Evolutionary conservation across 2,329 filamentous ascomycete genomes (phyloP), one percentile per base, ranked within the genome.

Genomic region (Rhytidhysteron rufulum): DNA sequence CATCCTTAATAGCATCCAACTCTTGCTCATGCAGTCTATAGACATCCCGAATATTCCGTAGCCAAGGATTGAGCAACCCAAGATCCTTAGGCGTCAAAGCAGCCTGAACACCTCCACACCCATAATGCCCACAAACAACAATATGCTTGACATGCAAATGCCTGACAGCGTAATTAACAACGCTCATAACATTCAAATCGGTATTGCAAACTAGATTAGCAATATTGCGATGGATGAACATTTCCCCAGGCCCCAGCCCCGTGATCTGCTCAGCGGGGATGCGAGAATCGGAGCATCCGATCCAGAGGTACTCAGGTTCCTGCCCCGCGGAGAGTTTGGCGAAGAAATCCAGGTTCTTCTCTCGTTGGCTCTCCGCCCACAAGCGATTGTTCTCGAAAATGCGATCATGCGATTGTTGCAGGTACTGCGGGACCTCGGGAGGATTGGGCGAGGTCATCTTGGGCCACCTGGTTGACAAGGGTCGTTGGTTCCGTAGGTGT

Each of bases 11-110:
- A 7, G 25, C 45, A 38, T 86, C 82, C 16, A 88, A 75, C 71
- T 88, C 83, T 39, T 68, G 66, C 71, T 86, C 82, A 64, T 87
- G 77, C 51, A 86, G 71, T 9, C 83, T 74, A 67, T 87, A 86
- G 42, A 87, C 82, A 62, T 87, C 83, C 43, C 83, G 78, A 57
- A 87, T 86, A 68, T 86, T 85, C 37, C 82, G 74, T 48, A 87
- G 74, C 83, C 83, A 87, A 1, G 83, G 83, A 69, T 87, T 86
- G 42, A 87, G 69, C 22, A 87, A 64, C 37, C 83, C 83, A 41
- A 87, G 67, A 57, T 87, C 82, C 62, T 82, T 78, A 53, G 82
- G 77, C 0, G 81, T 85, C 59, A 66, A 63, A 3, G 81, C 77
- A 0, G 80, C 82, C 11, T 72, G 73, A 34, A 82, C 80, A n/a